These are phyloP conservation scores for Prototheca wickerhamii DNA, from an alignment of 163 green algal genomes.

Conservation along the genomic window DNA sequence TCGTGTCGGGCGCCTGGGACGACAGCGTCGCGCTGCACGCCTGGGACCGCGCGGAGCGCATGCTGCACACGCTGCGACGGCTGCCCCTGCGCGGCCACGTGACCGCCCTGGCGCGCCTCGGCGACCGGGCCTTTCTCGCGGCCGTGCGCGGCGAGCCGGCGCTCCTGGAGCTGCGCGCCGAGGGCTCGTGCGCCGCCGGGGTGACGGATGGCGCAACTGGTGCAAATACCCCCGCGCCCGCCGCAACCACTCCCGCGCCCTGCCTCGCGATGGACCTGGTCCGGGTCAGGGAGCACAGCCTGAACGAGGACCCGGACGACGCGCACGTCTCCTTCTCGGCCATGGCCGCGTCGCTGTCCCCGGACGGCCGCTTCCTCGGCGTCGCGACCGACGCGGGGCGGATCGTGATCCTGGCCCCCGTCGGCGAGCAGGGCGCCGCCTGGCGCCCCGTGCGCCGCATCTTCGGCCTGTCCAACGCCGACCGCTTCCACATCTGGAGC, in stretches of 20 bases:
- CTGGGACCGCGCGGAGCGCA: neutral
- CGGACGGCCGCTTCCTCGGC: slow-evolving; percentile 25
- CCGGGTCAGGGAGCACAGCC: neutral
- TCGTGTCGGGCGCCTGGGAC: slow-evolving; percentile 28
- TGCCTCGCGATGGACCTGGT: too few relatives aligned
- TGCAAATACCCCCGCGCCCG: too few relatives aligned
- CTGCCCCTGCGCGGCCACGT: neutral
- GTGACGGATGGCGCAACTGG: slow-evolving; percentile 31
- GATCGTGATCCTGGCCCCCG: slow-evolving; percentile 39
- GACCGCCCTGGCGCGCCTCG: neutral
- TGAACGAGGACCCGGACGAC: slow-evolving; percentile 39
- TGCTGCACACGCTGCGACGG: neutral
- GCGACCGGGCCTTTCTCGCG: neutral
- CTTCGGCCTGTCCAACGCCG: neutral
- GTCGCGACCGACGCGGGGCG: slow-evolving; percentile 49
- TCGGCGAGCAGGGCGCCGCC: slow-evolving; percentile 9
- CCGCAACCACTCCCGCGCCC: too few relatives aligned
- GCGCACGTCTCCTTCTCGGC: slow-evolving; percentile 55
- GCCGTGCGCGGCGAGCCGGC: neutral
- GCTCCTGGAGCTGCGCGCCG: neutral
- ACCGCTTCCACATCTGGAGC: neutral
- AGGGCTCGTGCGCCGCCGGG: neutral
- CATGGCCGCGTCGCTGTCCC: slow-evolving; percentile 39
- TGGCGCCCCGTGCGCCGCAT: neutral
- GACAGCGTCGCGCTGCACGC: slow-evolving; percentile 10